Evolutionary conservation across 202 grass and related monocot species (phyloP).

Genomic region (Hordeum pubiflorum): DNA sequence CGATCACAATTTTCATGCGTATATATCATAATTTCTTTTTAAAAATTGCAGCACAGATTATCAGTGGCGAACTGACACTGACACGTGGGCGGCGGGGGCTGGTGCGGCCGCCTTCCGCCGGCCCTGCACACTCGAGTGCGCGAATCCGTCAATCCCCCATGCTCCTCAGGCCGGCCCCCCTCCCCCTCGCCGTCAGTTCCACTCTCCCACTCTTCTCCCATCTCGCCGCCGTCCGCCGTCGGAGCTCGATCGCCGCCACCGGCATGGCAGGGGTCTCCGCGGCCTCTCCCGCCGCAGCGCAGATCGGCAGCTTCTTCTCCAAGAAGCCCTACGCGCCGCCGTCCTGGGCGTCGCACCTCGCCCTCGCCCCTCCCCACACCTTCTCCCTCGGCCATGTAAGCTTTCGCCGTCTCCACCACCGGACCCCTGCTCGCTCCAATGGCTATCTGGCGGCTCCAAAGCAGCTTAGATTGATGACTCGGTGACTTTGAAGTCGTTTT

Average conservation of each 20-base stretch:
- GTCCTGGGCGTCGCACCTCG: conserved; percentile 72
- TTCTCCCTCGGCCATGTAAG: conserved; percentile 73
- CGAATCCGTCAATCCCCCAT: neutral
- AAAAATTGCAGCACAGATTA: neutral
- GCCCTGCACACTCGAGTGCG: neutral
- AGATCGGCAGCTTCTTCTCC: conserved; percentile 63
- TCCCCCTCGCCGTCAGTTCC: neutral
- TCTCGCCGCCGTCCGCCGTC: neutral
- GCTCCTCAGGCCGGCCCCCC: neutral
- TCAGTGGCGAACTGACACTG: neutral
- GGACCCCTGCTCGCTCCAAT: neutral
- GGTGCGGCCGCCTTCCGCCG: neutral
- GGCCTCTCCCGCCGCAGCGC: conserved; percentile 4
- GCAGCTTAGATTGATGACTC: neutral
- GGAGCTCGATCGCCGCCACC: neutral
- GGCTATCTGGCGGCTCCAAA: neutral
- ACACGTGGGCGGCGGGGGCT: neutral
- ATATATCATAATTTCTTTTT: no score
- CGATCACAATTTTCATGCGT: no score
- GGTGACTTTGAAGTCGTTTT: neutral
- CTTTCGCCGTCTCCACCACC: neutral
- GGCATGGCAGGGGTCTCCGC: conserved; percentile 35
- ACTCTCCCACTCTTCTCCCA: neutral
- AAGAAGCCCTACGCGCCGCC: conserved; percentile 74
- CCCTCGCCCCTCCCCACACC: conserved; percentile 51